These are phyloP conservation scores for Astragalus glycyphyllos DNA, from an alignment of 306 rosid species.

Conservation along the genomic window DNA sequence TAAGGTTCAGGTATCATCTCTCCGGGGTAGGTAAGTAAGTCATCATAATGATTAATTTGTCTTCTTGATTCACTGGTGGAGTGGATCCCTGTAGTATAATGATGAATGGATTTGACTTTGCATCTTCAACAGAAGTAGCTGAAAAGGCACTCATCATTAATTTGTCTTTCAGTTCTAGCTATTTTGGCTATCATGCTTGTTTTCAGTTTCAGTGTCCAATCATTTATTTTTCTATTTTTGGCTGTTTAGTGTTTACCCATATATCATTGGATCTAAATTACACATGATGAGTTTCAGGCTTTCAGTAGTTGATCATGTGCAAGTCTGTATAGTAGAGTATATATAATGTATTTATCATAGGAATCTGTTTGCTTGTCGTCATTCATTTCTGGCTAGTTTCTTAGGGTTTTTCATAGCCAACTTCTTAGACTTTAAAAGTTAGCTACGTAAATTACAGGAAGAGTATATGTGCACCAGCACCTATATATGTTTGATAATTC, in stretches of 20 bases:
- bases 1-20: neutral
- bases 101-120: conserved; percentile 51
- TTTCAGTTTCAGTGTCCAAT: conserved; percentile 31
- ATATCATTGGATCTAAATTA: conserved; percentile 45
- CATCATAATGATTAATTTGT: no score
- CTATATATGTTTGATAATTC: conserved; percentile 22
- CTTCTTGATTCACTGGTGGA: conserved; percentile 2
- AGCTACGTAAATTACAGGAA: neutral
- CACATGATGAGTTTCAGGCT: conserved; percentile 19
- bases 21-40: neutral
- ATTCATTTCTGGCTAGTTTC: conserved; percentile 6
- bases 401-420: conserved; percentile 47
- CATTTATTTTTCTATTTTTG: conserved; percentile 16
- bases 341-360: neutral
- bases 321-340: neutral
- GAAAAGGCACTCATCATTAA: conserved; percentile 44
- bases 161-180: conserved; percentile 40
- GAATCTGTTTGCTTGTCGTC: conserved; percentile 27
- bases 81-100: conserved; percentile 33
- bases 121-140: conserved; percentile 20
- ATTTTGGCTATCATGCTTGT: conserved; percentile 10
- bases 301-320: no score
- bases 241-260: neutral
- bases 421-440: neutral
- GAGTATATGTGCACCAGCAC: no score